A percentile compares a stretch with the other conserved stretches of the same genome.
Conservation (phyloP, 2,329 filamentous ascomycete genomes). For the Harringtonia aguacate region DNA sequence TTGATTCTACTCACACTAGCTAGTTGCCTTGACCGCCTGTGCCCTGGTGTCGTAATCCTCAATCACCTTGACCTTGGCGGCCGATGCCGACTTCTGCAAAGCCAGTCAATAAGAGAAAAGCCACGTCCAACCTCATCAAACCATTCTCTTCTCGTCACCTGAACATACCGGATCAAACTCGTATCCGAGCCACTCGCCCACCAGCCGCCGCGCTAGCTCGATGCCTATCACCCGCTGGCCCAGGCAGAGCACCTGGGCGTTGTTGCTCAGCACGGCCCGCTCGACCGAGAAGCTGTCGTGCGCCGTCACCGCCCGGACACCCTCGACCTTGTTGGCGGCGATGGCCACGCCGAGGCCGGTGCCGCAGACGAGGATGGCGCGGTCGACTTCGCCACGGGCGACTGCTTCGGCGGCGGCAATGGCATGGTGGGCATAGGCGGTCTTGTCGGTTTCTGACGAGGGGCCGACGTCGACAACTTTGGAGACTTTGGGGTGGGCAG, state of each 20-base stretch:
- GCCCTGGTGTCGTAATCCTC: no score
- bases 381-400: conserved; percentile 18
- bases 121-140: no score
- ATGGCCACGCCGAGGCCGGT: conserved; percentile 84
- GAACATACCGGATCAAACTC: no score
- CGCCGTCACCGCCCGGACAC: conserved; percentile 77
- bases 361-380: conserved; percentile 73
- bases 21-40: no score
- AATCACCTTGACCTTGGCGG: no score
- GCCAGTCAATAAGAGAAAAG: no score
- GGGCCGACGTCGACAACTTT: conserved; percentile 68
- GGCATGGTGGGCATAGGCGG: conserved; percentile 67
- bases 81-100: no score
- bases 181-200: conserved; percentile 76
- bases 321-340: conserved; percentile 77
- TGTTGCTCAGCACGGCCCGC: conserved; percentile 69
- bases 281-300: conserved; percentile 82
- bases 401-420: conserved; percentile 12
- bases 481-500: conserved; percentile 54
- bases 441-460: conserved; percentile 56
- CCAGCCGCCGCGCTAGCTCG: conserved; percentile 67
- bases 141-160: no score
- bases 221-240: conserved; percentile 75
- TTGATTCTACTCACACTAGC: no score
- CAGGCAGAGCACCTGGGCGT: conserved; percentile 80